Evolutionary conservation across 345 rosid genomes (phyloP), one percentile per base, ranked within the genome.

Genomic region (Turnera subulata): DNA sequence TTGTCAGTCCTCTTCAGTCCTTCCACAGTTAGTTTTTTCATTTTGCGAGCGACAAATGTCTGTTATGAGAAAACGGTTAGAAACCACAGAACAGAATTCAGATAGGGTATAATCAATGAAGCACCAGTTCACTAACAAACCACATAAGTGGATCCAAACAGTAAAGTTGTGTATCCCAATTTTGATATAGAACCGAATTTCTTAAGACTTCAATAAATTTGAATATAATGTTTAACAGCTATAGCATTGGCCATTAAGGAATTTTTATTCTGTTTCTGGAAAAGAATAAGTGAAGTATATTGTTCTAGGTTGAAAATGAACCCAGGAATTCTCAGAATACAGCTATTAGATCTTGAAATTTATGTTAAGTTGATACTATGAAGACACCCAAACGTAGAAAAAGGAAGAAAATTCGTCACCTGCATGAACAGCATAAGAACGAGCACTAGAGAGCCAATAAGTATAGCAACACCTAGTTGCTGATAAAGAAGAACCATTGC

Each of bases 401-500:
- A 12, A 54, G 51, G 23, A 46, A 49, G 6, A 13, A 38, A 7
- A 21, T 16, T 29, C n/a, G 4, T 21, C 47, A 48, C 74, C 65
- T 70, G 74, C 33, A 49, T 9, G 3, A 69, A 69, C 12, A 70
- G 64, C 74, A 59, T 42, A 22, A 70, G 62, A 47, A 59, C 43
- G 26, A 70, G 65, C 18, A 70, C 5, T 29, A 64, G 21, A 2
- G 66, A 63, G 18, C 65, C 65, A 47, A 64, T 48, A 64, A 70
- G 69, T 46, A 69, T 58, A 33, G 74, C 60, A 59, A 54, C 69
- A 63, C 74, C 74, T 17, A 70, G 20, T 53, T 64, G 74, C 18
- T 70, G 74, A 48, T 64, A 70, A 46, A 70, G 69, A 17, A 70
- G 74, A 54, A 64, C 61, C 74, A 70, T 70, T n/a, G 69, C 32